Evolutionary conservation across 164 flowering plant genomes (phyloP).

Genomic region (Warburgia ugandensis): DNA sequence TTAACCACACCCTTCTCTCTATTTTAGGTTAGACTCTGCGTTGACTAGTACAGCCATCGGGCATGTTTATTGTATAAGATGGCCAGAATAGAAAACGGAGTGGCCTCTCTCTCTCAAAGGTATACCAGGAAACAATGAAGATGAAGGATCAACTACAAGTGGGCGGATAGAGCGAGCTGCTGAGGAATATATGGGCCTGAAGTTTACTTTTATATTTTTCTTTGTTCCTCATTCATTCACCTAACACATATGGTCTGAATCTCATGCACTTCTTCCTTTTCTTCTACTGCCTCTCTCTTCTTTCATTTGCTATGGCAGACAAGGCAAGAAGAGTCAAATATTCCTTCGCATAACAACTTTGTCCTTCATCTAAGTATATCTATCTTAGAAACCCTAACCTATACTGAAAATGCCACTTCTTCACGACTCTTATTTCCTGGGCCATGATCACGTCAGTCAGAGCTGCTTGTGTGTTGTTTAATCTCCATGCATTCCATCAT

Average conservation of each 20-base stretch:
- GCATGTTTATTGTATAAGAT: background rate
- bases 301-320: background rate
- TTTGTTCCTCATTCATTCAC: conserved; percentile 2
- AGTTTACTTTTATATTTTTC: background rate
- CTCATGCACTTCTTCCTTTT: conserved; percentile 71
- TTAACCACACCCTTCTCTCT: background rate
- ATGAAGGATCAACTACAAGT: conserved; percentile 3
- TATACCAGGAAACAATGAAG: background rate
- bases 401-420: background rate
- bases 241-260: conserved; percentile 8
- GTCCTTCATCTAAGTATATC: background rate
- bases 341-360: conserved; percentile 8
- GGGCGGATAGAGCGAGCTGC: conserved; percentile 41
- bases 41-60: background rate
- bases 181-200: conserved; percentile 26
- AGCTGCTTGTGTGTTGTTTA: conserved; percentile 4
- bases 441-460: background rate
- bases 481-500: conserved; percentile 24
- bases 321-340: conserved; percentile 12
- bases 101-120: background rate
- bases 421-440: background rate
- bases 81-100: background rate
- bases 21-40: background rate
- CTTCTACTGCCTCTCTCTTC: background rate
- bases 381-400: background rate